phyloP scores from a whole-genome alignment of 148 eudicot genomes.

The Amaranthus palmeri region DNA sequence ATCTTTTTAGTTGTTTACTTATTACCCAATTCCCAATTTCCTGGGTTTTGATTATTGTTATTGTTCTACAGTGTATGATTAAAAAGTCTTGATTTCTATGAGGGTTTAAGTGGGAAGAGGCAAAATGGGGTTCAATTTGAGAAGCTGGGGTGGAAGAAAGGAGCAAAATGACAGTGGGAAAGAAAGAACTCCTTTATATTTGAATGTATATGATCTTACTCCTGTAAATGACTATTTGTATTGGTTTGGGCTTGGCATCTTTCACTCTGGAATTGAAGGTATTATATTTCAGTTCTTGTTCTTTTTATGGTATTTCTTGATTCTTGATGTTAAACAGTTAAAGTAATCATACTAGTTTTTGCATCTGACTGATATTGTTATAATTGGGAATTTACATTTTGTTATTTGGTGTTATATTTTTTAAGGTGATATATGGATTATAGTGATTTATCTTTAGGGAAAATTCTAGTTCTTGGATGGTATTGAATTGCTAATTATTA shows the following conservation, averaged over 20 bases:
- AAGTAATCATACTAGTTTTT: too few species aligned
- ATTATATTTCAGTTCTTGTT: conserved; percentile 1
- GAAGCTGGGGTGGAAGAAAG: conserved; percentile 33
- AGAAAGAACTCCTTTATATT: conserved; percentile 36
- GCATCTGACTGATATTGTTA: too few species aligned
- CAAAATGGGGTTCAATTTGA: conserved; percentile 45
- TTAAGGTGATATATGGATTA: background rate
- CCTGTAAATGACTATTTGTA: conserved; percentile 61
- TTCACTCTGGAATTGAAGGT: conserved; percentile 85
- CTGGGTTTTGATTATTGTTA: background rate
- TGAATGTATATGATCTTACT: conserved; percentile 73
- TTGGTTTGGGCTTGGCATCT: conserved; percentile 64
- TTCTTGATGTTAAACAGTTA: background rate
- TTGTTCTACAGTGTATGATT: conserved; percentile 8
- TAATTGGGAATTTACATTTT: background rate
- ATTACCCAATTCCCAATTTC: background rate
- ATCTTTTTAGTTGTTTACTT: background rate
- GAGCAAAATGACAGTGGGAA: conserved; percentile 33
- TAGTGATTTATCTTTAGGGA: background rate
- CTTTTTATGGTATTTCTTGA: background rate
- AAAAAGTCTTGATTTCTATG: background rate
- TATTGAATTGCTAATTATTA: too few species aligned
- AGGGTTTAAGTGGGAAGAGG: background rate
- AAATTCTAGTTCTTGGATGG: too few species aligned
- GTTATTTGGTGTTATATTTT: background rate